Base-by-base conservation (phyloP, 805 yeast species). In the Cyberlindnera lachancei region DNA sequence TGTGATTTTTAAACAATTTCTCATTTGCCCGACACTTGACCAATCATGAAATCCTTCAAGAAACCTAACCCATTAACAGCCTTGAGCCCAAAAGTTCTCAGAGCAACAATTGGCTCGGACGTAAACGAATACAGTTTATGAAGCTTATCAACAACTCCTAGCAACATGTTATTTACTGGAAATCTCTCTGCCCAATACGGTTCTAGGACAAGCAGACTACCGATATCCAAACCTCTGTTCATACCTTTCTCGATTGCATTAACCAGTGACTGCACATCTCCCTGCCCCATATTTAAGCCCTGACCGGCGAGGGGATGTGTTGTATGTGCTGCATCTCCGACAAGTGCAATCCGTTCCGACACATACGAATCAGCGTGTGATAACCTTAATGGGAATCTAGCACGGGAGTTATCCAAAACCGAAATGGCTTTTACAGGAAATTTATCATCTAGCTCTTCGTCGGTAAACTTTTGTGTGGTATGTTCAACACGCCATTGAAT, bases 241-340 rank as follows among this genome's bases (percentile, higher is more conserved):
- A 73, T 60, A 1, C 94, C 94, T 8, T 40, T 62, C 42, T 84
- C 94, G 18, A 92, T 50, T 0, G 90, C 83, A 2, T 53, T 61
- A 1, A 79, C 75, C 19, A 92, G 64, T 2, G 78, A 63, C 36
- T 78, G 76, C 2, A 85, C 96, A 53, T 92, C 98, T 18, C 81
- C 79, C 55, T 88, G 96, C 15, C 98, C 98, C 95, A 90, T 87
- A 56, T 92, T 92, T 35, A 92, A 69, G 17, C 98, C 98, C 59
- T 92, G 98, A 8, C 98, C 98, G 4, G 96, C 96, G 38, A 92
- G 66, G 3, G 98, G 98, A 55, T 92, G 97, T 2, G 95, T 85
- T 0, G 96, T 81, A 48, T 92, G 98, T 0, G 97, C 97, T 2
- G 98, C 97, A 58, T 92, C 98, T 17, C 98, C 98, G 8, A 90